Evolutionary conservation across 2,329 filamentous ascomycete genomes (phyloP).

Genomic region (Alternaria metachromatica): DNA sequence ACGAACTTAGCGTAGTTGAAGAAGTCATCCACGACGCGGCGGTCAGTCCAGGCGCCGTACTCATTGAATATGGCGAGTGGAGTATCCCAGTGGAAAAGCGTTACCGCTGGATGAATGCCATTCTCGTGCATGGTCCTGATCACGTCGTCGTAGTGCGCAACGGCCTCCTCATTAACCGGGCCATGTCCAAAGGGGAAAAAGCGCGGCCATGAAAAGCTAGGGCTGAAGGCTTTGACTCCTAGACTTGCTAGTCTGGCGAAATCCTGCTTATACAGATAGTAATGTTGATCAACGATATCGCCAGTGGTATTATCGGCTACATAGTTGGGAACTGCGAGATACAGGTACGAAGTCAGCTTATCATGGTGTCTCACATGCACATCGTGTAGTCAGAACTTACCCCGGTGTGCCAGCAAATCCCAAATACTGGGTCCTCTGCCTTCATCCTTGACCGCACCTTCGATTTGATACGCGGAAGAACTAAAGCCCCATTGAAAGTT

Average conservation of each 20-base stretch:
- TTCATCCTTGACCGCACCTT: constrained; percentile 53
- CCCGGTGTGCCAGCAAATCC: constrained; percentile 52
- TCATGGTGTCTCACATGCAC: background rate
- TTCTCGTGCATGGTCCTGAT: constrained; percentile 46
- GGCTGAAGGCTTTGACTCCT: constrained; percentile 41
- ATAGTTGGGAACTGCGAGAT: constrained; percentile 39
- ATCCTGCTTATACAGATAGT: constrained; percentile 55
- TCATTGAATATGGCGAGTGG: constrained; percentile 51
- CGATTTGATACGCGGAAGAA: constrained; percentile 52
- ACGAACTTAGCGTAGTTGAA: constrained; percentile 54
- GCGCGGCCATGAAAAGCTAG: constrained; percentile 49
- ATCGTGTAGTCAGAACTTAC: background rate
- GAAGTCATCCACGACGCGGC: constrained; percentile 51
- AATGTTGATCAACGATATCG: constrained; percentile 51
- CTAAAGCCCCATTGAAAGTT: constrained; percentile 54
- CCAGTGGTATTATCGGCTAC: constrained; percentile 52
- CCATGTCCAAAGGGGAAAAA: constrained; percentile 50
- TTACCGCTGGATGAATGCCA: constrained; percentile 46
- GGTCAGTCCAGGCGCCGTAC: constrained; percentile 51
- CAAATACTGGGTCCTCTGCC: constrained; percentile 54
- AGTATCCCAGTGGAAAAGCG: constrained; percentile 54
- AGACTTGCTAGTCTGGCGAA: constrained; percentile 47
- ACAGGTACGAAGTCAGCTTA: background rate
- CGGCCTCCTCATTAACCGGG: constrained; percentile 45
- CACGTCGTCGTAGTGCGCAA: constrained; percentile 51